Conservation (phyloP, 805 yeast genomes). For the Pichia manshurica region DNA sequence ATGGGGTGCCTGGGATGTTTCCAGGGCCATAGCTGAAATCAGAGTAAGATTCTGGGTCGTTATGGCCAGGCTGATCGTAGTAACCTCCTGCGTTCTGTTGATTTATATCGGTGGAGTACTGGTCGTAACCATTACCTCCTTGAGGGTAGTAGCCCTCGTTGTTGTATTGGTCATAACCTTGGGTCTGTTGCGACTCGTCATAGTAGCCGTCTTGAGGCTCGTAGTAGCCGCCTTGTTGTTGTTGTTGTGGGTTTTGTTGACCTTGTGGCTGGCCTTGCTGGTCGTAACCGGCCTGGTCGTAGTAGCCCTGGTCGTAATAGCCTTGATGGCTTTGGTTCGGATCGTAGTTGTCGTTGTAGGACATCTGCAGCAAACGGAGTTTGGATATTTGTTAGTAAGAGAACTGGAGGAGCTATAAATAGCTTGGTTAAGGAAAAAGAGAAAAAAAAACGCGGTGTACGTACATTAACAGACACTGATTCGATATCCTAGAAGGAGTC, state of each 20-base stretch:
- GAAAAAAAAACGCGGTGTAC: not conserved
- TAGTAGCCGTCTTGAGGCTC: constrained; percentile 27
- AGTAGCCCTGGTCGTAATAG: constrained; percentile 26
- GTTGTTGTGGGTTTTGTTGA: constrained; percentile 24
- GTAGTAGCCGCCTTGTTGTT: constrained; percentile 23
- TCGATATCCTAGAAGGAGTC: too few relatives aligned
- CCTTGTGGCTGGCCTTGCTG: constrained; percentile 27
- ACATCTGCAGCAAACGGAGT: too few relatives aligned
- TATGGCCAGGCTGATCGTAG: constrained; percentile 45
- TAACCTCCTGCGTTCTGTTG: constrained; percentile 25
- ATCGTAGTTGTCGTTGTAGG: constrained; percentile 54
- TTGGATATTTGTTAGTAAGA: too few relatives aligned
- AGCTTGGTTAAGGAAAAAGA: not conserved
- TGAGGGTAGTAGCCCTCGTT: constrained; percentile 16
- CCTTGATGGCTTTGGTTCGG: constrained; percentile 30
- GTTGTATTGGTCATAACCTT: constrained; percentile 38
- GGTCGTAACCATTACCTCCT: constrained; percentile 21
- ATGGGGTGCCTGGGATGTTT: constrained; percentile 57
- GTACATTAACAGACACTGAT: too few relatives aligned
- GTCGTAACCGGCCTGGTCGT: constrained; percentile 20
- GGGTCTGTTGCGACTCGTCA: constrained; percentile 46
- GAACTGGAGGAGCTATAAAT: not conserved
- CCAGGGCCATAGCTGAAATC: constrained; percentile 60
- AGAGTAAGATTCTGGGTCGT: constrained; percentile 54
- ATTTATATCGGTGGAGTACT: constrained; percentile 17